Evolutionary conservation across 345 rosid species (phyloP).

Genomic region (Citrus mangshanensis): DNA sequence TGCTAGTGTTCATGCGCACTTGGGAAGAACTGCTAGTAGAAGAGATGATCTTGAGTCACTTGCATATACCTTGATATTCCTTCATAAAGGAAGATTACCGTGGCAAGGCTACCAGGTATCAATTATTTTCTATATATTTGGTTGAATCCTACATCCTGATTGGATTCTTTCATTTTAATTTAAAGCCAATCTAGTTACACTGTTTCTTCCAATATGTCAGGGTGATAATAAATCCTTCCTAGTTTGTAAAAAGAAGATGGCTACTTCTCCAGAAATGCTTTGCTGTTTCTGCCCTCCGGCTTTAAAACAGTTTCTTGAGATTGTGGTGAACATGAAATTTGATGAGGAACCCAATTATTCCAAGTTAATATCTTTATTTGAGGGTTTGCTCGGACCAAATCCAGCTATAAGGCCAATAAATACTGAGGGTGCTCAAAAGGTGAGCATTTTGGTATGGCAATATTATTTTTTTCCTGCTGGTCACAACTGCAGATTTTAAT

Average conservation of each 20-base stretch:
- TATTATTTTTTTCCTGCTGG: background rate
- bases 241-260: constrained; percentile 98
- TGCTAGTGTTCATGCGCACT: constrained; percentile 96
- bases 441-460: constrained; percentile 15
- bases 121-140: background rate
- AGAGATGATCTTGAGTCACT: constrained; percentile 98
- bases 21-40: constrained; percentile 97
- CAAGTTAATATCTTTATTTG: constrained; percentile 82
- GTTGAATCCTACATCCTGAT: constrained; percentile 1
- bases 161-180: background rate
- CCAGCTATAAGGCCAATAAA: constrained; percentile 81
- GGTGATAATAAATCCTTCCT: constrained; percentile 97
- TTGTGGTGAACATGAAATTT: constrained; percentile 90
- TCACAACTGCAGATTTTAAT: background rate
- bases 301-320: constrained; percentile 80
- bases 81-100: constrained; percentile 92
- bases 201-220: constrained; percentile 33
- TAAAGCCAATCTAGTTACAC: background rate
- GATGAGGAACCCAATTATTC: constrained; percentile 96
- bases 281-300: constrained; percentile 94
- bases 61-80: constrained; percentile 92
- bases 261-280: constrained; percentile 76
- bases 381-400: constrained; percentile 69
- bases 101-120: constrained; percentile 99
- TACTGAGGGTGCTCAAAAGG: constrained; percentile 98